phyloP scores from a whole-genome alignment of 805 yeast genomes.

The Candida sonorensis region DNA sequence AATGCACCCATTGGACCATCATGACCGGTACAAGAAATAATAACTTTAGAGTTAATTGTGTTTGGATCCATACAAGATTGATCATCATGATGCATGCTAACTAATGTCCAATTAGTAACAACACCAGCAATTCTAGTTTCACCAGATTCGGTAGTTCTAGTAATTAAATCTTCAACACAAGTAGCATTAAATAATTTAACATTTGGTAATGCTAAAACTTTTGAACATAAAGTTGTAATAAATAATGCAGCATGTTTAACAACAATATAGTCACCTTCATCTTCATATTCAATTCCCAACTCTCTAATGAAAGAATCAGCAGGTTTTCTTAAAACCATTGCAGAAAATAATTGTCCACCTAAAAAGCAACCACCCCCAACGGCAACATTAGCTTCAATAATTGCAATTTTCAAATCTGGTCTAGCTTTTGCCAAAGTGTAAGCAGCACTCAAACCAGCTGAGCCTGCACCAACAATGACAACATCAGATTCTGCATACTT shows the following conservation, averaged over 20 bases:
- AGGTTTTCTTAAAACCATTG: slow-evolving; percentile 76
- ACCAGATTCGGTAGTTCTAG: slow-evolving; percentile 57
- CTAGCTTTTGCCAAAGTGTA: slow-evolving; percentile 64
- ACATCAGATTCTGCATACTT: slow-evolving; percentile 70
- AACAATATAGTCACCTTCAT: slow-evolving; percentile 74
- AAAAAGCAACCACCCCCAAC: slow-evolving; percentile 81
- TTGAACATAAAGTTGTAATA: slow-evolving; percentile 63
- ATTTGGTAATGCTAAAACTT: slow-evolving; percentile 64
- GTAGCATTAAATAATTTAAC: slow-evolving; percentile 76
- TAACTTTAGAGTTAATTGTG: slow-evolving; percentile 59
- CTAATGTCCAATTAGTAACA: slow-evolving; percentile 79
- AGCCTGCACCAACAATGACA: slow-evolving; percentile 73
- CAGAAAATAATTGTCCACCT: slow-evolving; percentile 71
- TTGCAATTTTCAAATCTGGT: slow-evolving; percentile 69
- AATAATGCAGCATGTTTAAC: slow-evolving; percentile 77
- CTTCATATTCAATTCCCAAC: slow-evolving; percentile 60
- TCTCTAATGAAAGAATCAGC: slow-evolving; percentile 65
- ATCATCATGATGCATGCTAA: slow-evolving; percentile 65
- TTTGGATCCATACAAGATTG: slow-evolving; percentile 83
- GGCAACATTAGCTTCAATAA: slow-evolving; percentile 66
- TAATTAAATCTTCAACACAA: slow-evolving; percentile 73
- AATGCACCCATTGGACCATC: slow-evolving; percentile 83
- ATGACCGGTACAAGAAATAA: slow-evolving; percentile 71
- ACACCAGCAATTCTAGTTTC: slow-evolving; percentile 68
- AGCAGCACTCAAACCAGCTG: slow-evolving; percentile 74